Conservation (phyloP, 2,329 filamentous ascomycete genomes). For the Claviceps pazoutovae region DNA sequence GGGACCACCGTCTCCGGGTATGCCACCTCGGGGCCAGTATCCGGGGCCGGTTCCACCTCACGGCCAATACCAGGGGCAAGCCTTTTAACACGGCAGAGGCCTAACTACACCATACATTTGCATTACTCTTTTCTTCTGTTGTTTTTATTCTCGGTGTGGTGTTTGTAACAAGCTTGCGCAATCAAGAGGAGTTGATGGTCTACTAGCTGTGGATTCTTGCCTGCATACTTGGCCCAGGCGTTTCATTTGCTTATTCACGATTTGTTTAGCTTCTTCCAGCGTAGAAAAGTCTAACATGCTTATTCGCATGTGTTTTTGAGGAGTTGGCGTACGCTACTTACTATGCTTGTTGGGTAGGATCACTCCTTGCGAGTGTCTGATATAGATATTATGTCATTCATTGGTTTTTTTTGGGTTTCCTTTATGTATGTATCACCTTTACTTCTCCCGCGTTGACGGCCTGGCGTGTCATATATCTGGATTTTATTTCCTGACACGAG, state of each 20-base stretch:
- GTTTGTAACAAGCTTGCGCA: no score
- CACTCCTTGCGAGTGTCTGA: not conserved
- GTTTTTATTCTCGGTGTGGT: not conserved
- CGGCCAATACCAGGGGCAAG: slow-evolving; percentile 23
- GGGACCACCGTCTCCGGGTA: slow-evolving; percentile 14
- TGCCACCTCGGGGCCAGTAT: slow-evolving; percentile 20
- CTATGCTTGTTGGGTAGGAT: not conserved
- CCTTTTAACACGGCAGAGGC: slow-evolving; percentile 14
- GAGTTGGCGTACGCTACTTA: not conserved
- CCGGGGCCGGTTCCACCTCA: slow-evolving; percentile 10
- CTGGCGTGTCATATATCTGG: no score
- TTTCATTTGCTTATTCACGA: slow-evolving; percentile 3
- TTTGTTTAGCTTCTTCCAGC: not conserved
- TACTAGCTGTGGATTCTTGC: not conserved
- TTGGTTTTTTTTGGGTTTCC: not conserved
- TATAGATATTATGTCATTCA: not conserved
- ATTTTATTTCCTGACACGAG: no score
- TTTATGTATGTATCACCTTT: not conserved
- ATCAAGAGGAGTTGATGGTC: not conserved
- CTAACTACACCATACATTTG: not conserved
- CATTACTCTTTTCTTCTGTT: not conserved
- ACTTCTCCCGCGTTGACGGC: no score
- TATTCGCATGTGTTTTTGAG: not conserved
- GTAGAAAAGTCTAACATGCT: not conserved
- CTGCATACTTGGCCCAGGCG: slow-evolving; percentile 2